These are phyloP conservation scores for Pleurotus sapidus DNA, from an alignment of 768 basidiomycete genomes.

Conservation along the genomic window DNA sequence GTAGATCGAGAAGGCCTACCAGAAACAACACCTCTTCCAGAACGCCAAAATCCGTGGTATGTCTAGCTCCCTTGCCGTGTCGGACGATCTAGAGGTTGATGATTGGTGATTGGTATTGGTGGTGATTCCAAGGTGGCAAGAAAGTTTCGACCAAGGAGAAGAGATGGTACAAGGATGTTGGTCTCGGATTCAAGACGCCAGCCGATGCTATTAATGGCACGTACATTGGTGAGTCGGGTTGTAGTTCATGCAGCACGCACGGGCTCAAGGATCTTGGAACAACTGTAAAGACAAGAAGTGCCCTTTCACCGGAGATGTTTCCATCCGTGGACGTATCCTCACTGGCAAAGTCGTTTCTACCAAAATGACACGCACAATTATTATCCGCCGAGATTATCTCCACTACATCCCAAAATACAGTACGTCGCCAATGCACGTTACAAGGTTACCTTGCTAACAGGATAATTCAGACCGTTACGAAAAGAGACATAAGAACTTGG, in stretches of 20 bases:
- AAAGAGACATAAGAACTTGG: constrained; percentile 98
- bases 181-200: constrained; percentile 96
- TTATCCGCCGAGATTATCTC: constrained; percentile 93
- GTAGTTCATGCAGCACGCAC: neutral
- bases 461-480: constrained; percentile 83
- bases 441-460: neutral
- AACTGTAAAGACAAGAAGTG: constrained; percentile 90
- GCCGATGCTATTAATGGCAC: constrained; percentile 92
- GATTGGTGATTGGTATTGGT: constrained; percentile 10
- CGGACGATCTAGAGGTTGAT: constrained; percentile 6
- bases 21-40: constrained; percentile 98
- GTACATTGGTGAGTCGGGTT: constrained; percentile 77
- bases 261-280: neutral
- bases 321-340: constrained; percentile 98
- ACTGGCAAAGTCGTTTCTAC: constrained; percentile 97
- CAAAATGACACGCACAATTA: constrained; percentile 98
- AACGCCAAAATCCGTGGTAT: constrained; percentile 91
- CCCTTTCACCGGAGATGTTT: constrained; percentile 95
- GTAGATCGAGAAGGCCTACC: constrained; percentile 95
- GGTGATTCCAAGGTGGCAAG: constrained; percentile 59
- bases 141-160: constrained; percentile 93
- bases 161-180: constrained; percentile 99
- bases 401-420: constrained; percentile 99
- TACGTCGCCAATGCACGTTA: constrained; percentile 36
- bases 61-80: constrained; percentile 30